phyloP scores from a whole-genome alignment of 768 basidiomycete species.

The Sarcodon aspratus region DNA sequence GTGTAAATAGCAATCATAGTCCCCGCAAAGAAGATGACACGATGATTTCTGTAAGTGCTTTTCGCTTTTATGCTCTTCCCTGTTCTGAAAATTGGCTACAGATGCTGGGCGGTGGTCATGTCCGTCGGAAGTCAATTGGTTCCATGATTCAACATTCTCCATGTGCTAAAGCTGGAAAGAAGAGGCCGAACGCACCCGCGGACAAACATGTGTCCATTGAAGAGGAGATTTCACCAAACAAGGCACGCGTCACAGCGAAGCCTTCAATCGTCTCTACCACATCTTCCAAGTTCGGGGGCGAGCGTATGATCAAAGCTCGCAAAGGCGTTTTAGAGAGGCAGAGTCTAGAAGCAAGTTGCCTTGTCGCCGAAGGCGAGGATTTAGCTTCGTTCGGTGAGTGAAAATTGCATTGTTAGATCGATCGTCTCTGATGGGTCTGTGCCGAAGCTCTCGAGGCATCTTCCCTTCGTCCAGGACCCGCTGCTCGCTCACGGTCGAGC shows the following conservation, averaged over 20 bases:
- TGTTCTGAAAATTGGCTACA: conserved; percentile 13
- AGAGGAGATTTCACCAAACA: conserved; percentile 20
- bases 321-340: conserved; percentile 52
- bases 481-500: conserved; percentile 49
- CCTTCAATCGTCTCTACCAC: conserved; percentile 57
- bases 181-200: conserved; percentile 37
- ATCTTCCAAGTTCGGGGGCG: conserved; percentile 53
- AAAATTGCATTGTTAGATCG: not conserved
- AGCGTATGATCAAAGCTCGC: conserved; percentile 56
- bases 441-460: conserved; percentile 28
- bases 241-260: conserved; percentile 43
- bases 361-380: conserved; percentile 62
- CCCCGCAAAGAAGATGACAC: conserved; percentile 64
- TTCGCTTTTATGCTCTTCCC: conserved; percentile 31
- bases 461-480: conserved; percentile 42
- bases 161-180: conserved; percentile 52
- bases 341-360: conserved; percentile 54
- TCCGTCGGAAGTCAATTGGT: conserved; percentile 55
- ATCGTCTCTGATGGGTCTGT: conserved; percentile 6
- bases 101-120: conserved; percentile 76
- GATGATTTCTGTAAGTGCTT: too few species aligned
- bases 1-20: conserved; percentile 33
- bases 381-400: conserved; percentile 37
- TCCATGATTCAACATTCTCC: conserved; percentile 63
- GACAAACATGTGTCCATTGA: conserved; percentile 21